Evolutionary conservation across 2,329 filamentous ascomycete species (phyloP), one percentile per base, ranked within the genome.

Genomic region (Eutypella sp.): DNA sequence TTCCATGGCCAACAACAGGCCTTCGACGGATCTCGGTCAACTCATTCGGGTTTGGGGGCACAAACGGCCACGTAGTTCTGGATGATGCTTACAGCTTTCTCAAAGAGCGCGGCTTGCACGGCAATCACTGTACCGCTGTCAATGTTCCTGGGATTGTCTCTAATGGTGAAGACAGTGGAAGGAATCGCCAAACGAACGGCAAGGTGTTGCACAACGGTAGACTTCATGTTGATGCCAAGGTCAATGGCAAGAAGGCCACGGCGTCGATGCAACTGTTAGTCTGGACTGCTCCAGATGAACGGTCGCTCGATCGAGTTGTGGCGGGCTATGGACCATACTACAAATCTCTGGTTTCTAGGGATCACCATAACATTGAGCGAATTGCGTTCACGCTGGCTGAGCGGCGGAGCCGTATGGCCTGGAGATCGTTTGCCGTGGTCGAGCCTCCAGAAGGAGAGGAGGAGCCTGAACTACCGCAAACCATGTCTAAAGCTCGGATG

Each of bases 41-140:
- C 39, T 59, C 53, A 3, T 69, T 68, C 41, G 66, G 67, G 0
- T 54, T 68, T 4, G 67, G 65, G 2, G 67, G 67, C 3, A 45
- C 63, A 1, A 69, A 68, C 42, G 64, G 60, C 2, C 67, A 69
- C 24, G 59, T 55, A 5, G 49, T 55, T 23, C 18, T 55, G 18
- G 54, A 56, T 20, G 54, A 49, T 2, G 51, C 55, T 5, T 44
- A 47, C 9, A 41, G 42, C n/a, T 49, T 51, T 13, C 25, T 13
- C 8, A 13, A 29, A 29, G 25, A 29, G 8, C 25, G 13, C 8
- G 8, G 8, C 25, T 29, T 29, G 25, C 13, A 29, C 25, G 25
- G 25, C 7, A 29, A 29, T 29, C 25, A 13, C 13, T 13, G 13
- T 8, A 29, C 25, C 8, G 25, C 8, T 7, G 8, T 29, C 25